Conservation (phyloP, 768 basidiomycete genomes). For the Macrocybe gigantea region DNA sequence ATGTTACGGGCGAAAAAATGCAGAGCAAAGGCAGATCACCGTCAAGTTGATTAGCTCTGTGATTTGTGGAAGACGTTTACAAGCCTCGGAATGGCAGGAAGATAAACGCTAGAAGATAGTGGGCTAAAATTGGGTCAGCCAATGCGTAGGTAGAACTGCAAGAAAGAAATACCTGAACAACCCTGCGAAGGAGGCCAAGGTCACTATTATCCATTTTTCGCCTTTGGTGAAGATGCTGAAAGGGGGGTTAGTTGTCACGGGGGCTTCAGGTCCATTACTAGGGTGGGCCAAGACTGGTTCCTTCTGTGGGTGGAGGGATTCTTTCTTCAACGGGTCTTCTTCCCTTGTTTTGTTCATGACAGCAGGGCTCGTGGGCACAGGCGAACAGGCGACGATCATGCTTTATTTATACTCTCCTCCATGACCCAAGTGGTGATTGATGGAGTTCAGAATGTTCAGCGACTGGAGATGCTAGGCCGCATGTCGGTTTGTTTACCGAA, state of each 20-base stretch:
- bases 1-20: neutral
- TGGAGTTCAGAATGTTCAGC: too few relatives aligned
- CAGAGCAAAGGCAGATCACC: conserved; percentile 33
- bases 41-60: conserved; percentile 73
- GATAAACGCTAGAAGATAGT: conserved; percentile 71
- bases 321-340: too few relatives aligned
- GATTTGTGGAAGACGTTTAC: conserved; percentile 57
- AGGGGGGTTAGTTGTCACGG: neutral
- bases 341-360: too few relatives aligned
- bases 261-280: too few relatives aligned
- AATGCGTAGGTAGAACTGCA: neutral
- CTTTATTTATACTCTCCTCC: too few relatives aligned
- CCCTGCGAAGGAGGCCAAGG: conserved; percentile 49
- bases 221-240: conserved; percentile 43
- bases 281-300: too few relatives aligned
- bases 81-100: conserved; percentile 72
- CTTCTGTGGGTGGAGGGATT: too few relatives aligned
- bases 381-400: too few relatives aligned
- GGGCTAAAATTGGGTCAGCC: conserved; percentile 33
- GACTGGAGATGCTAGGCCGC: too few relatives aligned
- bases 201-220: conserved; percentile 70
- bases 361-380: too few relatives aligned
- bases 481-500: too few relatives aligned
- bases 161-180: conserved; percentile 47
- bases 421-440: too few relatives aligned